Base-by-base conservation (phyloP, 768 basidiomycete genomes). In the Suillus subaureus region DNA sequence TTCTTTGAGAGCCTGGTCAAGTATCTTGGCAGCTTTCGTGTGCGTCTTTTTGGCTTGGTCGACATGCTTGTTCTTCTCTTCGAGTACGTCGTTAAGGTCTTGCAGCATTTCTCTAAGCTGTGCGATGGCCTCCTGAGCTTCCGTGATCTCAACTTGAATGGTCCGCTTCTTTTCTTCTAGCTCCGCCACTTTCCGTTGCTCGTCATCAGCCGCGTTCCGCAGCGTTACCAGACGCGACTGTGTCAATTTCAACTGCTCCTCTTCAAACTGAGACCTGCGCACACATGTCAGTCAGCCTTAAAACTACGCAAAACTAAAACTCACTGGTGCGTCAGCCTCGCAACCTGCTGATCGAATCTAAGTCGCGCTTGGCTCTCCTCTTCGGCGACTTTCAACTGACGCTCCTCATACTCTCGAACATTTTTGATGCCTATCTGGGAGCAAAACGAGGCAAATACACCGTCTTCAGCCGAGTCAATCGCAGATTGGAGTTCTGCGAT, bases 321-420 rank as follows among this genome's bases (percentile, higher is more conserved):
- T 63, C 74, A 95, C 96, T 94, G 92, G 77, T 96, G 93, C 2
- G 85, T 88, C 64, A 98, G 79, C 11, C 96, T 84, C 0, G 91
- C 89, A 66, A 96, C 91, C 74, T 96, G 94, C 6, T 89, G 92
- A 68, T 95, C 90, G 69, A 88, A 97, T 56, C 90, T 84, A 69
- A 96, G 78, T 64, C 93, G 80, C 8, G 92, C 92, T 70, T 92
- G 93, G 71, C 87, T 92, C 75, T 95, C 94, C 70, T 92, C 92
- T 76, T 95, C 90, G 0, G 93, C 94, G 26, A 93, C 86, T 75
- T 90, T 92, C 37, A 98, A 81, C 72, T 97, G 94, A 26, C 91
- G 87, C 73, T 94, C 92, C 77, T 99, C 97, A 74, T 96, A 99
- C 70, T 96, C 94, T 31, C 96, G 87, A 68, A 99, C 95, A 77